These are phyloP conservation scores for Cicer cuneatum DNA, from an alignment of 306 rosid species.

Conservation along the genomic window DNA sequence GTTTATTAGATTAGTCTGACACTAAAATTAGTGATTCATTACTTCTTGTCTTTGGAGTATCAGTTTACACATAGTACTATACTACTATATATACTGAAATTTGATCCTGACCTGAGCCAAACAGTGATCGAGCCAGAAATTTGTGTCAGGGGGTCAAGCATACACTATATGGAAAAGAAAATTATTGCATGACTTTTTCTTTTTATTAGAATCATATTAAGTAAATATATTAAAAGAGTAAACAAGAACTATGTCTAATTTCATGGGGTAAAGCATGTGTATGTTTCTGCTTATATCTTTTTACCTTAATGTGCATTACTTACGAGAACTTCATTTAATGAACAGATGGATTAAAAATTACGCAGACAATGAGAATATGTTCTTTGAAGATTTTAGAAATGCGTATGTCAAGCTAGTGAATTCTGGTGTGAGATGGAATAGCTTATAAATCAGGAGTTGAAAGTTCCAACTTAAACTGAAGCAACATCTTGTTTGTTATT, in stretches of 20 bases:
- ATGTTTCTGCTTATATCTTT: conserved; percentile 25
- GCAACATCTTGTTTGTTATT: conserved; percentile 21
- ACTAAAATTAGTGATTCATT: background rate
- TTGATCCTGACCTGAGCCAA: too few relatives aligned
- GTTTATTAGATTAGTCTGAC: conserved; percentile 21
- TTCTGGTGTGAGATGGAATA: conserved; percentile 84
- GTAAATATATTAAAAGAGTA: background rate
- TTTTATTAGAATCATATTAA: background rate
- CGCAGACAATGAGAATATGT: conserved; percentile 67
- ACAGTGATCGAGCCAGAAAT: too few relatives aligned
- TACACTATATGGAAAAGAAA: background rate
- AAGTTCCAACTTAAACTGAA: conserved; percentile 19
- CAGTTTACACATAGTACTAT: background rate
- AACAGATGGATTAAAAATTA: conserved; percentile 85
- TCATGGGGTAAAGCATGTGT: conserved; percentile 28
- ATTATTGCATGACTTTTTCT: background rate
- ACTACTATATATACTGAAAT: background rate
- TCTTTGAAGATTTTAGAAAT: conserved; percentile 84
- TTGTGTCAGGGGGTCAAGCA: background rate
- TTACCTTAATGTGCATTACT: conserved; percentile 43
- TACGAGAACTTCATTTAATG: conserved; percentile 39
- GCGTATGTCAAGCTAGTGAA: conserved; percentile 89
- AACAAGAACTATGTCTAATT: background rate
- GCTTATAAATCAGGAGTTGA: conserved; percentile 45
- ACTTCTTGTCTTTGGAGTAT: conserved; percentile 21